phyloP scores from a whole-genome alignment of 73 alveolate species.

The Diophrys appendiculata region DNA sequence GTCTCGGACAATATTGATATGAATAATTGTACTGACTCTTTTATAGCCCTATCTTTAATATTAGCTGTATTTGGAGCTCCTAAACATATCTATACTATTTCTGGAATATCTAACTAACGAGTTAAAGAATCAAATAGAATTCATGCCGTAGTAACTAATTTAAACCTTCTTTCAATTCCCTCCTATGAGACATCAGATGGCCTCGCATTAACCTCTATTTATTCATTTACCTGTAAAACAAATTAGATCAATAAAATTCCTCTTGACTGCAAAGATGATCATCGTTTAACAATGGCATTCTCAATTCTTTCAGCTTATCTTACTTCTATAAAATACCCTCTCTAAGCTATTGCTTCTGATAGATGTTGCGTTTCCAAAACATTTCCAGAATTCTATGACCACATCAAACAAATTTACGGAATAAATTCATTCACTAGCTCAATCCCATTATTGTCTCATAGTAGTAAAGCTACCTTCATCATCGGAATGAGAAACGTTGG shows the following conservation, averaged over 20 bases:
- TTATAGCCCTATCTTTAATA: conserved; percentile 32
- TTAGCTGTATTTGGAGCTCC: conserved; percentile 35
- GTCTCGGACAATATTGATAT: conserved; percentile 22
- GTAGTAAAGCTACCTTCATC: conserved; percentile 18
- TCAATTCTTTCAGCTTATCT: conserved; percentile 36
- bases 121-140: conserved; percentile 63
- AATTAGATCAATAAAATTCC: conserved; percentile 2
- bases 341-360: no score
- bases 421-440: background rate
- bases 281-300: conserved; percentile 68
- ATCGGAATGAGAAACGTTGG: conserved; percentile 71
- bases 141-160: conserved; percentile 26
- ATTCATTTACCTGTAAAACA: background rate
- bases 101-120: conserved; percentile 57
- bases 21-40: conserved; percentile 49
- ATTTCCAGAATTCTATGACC: conserved; percentile 58
- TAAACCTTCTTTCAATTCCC: conserved; percentile 19
- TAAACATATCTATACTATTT: conserved; percentile 10
- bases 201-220: conserved; percentile 17
- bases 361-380: conserved; percentile 51
- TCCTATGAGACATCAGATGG: conserved; percentile 38
- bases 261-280: conserved; percentile 24
- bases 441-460: background rate
- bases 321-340: no score
- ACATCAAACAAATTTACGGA: conserved; percentile 19